Conservation (phyloP, 2,329 filamentous ascomycete genomes). For the Talaromyces sp. region DNA sequence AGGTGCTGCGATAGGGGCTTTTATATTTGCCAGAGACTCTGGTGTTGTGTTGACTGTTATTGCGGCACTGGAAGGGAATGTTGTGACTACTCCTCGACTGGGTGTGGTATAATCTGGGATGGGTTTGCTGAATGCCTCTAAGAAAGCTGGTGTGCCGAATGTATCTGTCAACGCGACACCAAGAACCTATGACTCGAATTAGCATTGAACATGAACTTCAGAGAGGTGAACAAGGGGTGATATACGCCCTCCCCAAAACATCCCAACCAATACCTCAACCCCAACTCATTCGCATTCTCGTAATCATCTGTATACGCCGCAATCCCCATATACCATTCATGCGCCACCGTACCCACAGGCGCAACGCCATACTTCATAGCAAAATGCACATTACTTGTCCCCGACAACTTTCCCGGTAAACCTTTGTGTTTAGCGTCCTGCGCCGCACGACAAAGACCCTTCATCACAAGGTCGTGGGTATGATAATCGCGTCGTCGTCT, state of each 20-base stretch:
- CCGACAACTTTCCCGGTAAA: constrained; percentile 67
- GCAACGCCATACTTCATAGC: constrained; percentile 85
- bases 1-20: constrained; percentile 45
- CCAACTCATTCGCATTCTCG: constrained; percentile 73
- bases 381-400: constrained; percentile 94
- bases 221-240: neutral
- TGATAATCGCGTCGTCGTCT: constrained; percentile 86
- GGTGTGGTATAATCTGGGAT: constrained; percentile 46
- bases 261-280: constrained; percentile 80
- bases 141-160: constrained; percentile 85
- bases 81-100: constrained; percentile 35
- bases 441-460: constrained; percentile 73
- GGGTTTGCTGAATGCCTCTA: constrained; percentile 73
- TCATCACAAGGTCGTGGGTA: constrained; percentile 86
- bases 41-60: constrained; percentile 41
- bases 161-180: constrained; percentile 92
- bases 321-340: constrained; percentile 99
- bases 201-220: neutral
- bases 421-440: constrained; percentile 63
- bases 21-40: constrained; percentile 35
- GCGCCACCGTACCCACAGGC: constrained; percentile 84
- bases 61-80: constrained; percentile 35
- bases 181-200: constrained; percentile 62
- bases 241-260: constrained; percentile 74
- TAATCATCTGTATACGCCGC: constrained; percentile 88